Percentiles rank a stretch among this genome's conserved stretches.
These are phyloP conservation scores for Tetrahymena malaccensis DNA, from an alignment of 73 alveolate species.

Conservation along the genomic window DNA sequence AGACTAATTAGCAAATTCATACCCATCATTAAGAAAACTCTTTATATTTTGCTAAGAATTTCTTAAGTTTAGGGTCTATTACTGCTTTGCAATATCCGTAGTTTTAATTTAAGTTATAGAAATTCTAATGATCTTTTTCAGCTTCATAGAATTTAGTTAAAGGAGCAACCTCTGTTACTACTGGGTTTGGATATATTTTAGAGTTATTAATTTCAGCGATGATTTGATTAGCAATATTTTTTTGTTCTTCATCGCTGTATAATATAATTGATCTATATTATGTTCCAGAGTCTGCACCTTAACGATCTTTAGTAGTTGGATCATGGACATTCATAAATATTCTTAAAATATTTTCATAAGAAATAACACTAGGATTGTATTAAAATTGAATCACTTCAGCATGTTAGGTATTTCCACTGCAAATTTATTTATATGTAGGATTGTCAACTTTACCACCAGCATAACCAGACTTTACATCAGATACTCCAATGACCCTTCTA, in stretches of 20 bases:
- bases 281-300: slow-evolving; percentile 26
- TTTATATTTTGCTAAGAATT: slow-evolving; percentile 16
- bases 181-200: background rate
- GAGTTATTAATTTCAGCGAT: background rate
- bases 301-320: slow-evolving; percentile 26
- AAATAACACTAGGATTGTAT: background rate
- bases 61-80: slow-evolving; percentile 22
- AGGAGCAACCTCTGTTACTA: slow-evolving; percentile 14
- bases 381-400: slow-evolving; percentile 27
- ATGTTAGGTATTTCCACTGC: slow-evolving; percentile 15
- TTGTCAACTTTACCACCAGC: slow-evolving; percentile 9
- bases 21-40: background rate
- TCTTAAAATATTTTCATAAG: background rate
- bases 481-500: slow-evolving; percentile 29
- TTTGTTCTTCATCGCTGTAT: slow-evolving; percentile 13
- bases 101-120: slow-evolving; percentile 8
- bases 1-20: background rate
- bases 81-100: slow-evolving; percentile 34
- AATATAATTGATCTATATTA: slow-evolving; percentile 28
- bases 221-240: background rate
- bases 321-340: slow-evolving; percentile 24
- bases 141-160: slow-evolving; percentile 14
- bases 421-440: slow-evolving; percentile 9
- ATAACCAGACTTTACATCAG: slow-evolving; percentile 29
- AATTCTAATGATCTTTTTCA: slow-evolving; percentile 29